These are phyloP conservation scores for Teunomyces atbi DNA, from an alignment of 805 yeast genomes.

Conservation along the genomic window DNA sequence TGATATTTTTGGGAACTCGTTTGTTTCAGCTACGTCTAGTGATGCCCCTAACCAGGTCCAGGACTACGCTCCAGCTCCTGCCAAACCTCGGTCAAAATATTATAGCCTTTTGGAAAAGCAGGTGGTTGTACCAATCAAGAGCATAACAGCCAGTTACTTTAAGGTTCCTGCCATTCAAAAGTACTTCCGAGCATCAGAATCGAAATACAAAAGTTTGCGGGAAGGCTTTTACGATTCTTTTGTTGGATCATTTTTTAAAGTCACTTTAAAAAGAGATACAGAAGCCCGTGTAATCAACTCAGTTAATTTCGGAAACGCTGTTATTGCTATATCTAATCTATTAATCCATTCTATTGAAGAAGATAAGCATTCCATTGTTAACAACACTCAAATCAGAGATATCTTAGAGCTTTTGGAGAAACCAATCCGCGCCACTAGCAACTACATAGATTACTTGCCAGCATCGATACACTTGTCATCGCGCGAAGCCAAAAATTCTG, in stretches of 20 bases:
- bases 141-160: neutral
- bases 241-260: slow-evolving; percentile 37
- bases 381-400: slow-evolving; percentile 53
- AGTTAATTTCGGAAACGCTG: slow-evolving; percentile 57
- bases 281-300: slow-evolving; percentile 61
- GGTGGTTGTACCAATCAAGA: slow-evolving; percentile 12
- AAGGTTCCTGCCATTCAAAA: neutral
- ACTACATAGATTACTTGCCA: slow-evolving; percentile 38
- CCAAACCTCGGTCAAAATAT: slow-evolving; percentile 1
- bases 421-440: slow-evolving; percentile 46
- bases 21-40: slow-evolving; percentile 1
- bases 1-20: slow-evolving; percentile 40
- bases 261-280: slow-evolving; percentile 50
- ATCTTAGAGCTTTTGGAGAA: slow-evolving; percentile 58
- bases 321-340: slow-evolving; percentile 58
- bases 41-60: slow-evolving; percentile 1
- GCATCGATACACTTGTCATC: slow-evolving; percentile 48
- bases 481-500: slow-evolving; percentile 11
- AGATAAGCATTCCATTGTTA: slow-evolving; percentile 55
- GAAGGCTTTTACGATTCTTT: slow-evolving; percentile 28
- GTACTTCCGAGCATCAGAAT: neutral
- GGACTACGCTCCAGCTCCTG: neutral
- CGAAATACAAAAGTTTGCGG: slow-evolving; percentile 14
- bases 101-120: slow-evolving; percentile 13
- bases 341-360: slow-evolving; percentile 61